A percentile compares a stretch with the other conserved stretches of the same genome.
Conservation (phyloP, 495 filamentous ascomycete species). For the Staphylotrichum longicolle region DNA sequence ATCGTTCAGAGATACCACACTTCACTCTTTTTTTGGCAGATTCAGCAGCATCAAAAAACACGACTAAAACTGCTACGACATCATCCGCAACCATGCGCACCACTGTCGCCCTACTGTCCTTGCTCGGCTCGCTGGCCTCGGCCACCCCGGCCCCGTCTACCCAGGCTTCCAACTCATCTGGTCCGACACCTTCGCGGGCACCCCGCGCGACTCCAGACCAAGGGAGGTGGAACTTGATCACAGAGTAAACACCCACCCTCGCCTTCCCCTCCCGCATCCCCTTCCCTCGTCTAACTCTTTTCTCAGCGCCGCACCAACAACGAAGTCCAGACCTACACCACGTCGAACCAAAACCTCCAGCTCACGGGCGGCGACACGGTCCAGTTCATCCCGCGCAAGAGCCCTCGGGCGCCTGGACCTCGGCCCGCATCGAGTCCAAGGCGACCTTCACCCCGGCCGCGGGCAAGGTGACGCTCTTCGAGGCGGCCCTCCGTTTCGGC, state of each 20-base stretch:
- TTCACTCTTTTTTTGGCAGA: background rate
- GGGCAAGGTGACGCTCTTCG: slow-evolving; percentile 42
- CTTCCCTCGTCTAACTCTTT: background rate
- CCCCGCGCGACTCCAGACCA: slow-evolving; percentile 23
- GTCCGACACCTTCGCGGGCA: slow-evolving; percentile 31
- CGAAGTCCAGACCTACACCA: slow-evolving; percentile 45
- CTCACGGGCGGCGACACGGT: slow-evolving; percentile 47
- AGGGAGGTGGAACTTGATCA: slow-evolving; percentile 41
- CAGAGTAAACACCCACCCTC: slow-evolving; percentile 23
- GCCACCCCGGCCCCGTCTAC: slow-evolving; percentile 24
- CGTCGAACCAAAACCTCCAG: slow-evolving; percentile 44
- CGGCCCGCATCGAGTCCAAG: slow-evolving; percentile 49
- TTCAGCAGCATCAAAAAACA: no score
- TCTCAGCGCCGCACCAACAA: slow-evolving; percentile 42
- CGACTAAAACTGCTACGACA: no score
- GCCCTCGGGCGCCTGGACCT: slow-evolving; percentile 46
- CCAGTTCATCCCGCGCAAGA: slow-evolving; percentile 46
- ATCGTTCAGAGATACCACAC: background rate
- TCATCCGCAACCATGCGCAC: slow-evolving; percentile 25
- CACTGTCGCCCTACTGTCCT: slow-evolving; percentile 20
- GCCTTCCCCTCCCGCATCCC: background rate
- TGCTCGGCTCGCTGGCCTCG: slow-evolving; percentile 29
- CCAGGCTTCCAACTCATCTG: slow-evolving; percentile 31
- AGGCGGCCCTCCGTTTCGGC: slow-evolving; percentile 46
- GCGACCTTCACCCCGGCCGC: slow-evolving; percentile 41